Evolutionary conservation across 228 moss, liverwort and hornwort species (phyloP).

Genomic region (Sphagnum magellanicum): DNA sequence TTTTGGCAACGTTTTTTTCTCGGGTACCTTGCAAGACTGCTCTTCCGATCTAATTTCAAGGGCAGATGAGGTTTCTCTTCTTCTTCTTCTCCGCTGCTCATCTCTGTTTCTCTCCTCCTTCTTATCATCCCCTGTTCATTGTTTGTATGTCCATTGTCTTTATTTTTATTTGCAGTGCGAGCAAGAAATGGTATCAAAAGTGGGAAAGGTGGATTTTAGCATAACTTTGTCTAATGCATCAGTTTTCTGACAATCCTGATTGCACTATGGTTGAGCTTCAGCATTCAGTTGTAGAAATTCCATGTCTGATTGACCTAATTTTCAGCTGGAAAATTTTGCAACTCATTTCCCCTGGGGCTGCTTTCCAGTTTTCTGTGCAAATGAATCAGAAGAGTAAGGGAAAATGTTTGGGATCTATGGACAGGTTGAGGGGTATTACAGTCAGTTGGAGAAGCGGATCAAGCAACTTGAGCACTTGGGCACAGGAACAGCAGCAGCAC

Average conservation of each 20-base stretch:
- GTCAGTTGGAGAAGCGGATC: constrained; percentile 79
- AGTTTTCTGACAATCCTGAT: no score
- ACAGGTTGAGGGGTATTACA: constrained; percentile 75
- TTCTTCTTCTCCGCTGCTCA: neutral
- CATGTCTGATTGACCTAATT: neutral
- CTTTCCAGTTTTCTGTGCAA: no score
- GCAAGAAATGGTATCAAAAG: no score
- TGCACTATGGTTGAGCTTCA: no score
- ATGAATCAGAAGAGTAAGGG: no score
- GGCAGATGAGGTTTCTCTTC: constrained; percentile 50
- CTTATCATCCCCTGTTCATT: constrained; percentile 1
- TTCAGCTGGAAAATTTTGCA: neutral
- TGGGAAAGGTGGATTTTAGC: no score
- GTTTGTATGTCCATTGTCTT: neutral
- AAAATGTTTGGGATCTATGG: neutral
- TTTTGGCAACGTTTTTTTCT: no score
- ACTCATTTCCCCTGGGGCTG: no score
- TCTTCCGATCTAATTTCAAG: no score
- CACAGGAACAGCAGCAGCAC: neutral
- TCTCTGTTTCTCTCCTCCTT: neutral
- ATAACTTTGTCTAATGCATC: no score
- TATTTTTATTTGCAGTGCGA: neutral
- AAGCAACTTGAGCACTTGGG: constrained; percentile 48
- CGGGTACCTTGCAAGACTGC: no score
- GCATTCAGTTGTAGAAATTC: neutral